These are phyloP conservation scores for Fallopia convolvulus DNA, from an alignment of 148 eudicot genomes.

Conservation along the genomic window DNA sequence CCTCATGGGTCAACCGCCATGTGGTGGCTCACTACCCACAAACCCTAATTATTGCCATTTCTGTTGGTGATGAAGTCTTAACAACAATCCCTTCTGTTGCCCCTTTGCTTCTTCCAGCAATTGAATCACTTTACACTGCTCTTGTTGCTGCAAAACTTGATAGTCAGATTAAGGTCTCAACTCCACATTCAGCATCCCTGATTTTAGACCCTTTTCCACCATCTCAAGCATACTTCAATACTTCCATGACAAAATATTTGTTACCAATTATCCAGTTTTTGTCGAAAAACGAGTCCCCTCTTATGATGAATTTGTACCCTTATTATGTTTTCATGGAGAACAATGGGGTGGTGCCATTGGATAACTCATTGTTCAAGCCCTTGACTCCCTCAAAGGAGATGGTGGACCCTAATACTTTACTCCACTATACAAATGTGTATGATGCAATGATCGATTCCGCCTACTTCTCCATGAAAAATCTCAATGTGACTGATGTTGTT, in stretches of 20 bases:
- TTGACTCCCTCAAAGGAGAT: slow-evolving; percentile 89
- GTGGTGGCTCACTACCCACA: slow-evolving; percentile 63
- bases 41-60: slow-evolving; percentile 61
- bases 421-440: slow-evolving; percentile 81
- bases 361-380: slow-evolving; percentile 77
- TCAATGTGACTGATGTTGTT: slow-evolving; percentile 58
- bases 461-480: slow-evolving; percentile 74
- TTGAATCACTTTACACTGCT: slow-evolving; percentile 62
- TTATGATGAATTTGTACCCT: slow-evolving; percentile 94
- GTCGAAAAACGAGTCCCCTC: slow-evolving; percentile 62
- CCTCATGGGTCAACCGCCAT: slow-evolving; percentile 66
- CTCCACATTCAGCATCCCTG: slow-evolving; percentile 71
- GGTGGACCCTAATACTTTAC: slow-evolving; percentile 89
- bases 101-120: slow-evolving; percentile 73
- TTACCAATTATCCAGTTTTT: slow-evolving; percentile 55
- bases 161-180: slow-evolving; percentile 52
- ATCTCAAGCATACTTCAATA: slow-evolving; percentile 85
- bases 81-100: slow-evolving; percentile 60
- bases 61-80: slow-evolving; percentile 87
- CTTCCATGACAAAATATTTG: slow-evolving; percentile 42
- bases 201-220: slow-evolving; percentile 90
- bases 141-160: slow-evolving; percentile 70
- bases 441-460: slow-evolving; percentile 95
- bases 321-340: slow-evolving; percentile 93
- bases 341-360: slow-evolving; percentile 87